Percentiles rank a stretch among this genome's conserved stretches.
phyloP scores from a whole-genome alignment of 306 rosid species.

The Dryas alaskensis region DNA sequence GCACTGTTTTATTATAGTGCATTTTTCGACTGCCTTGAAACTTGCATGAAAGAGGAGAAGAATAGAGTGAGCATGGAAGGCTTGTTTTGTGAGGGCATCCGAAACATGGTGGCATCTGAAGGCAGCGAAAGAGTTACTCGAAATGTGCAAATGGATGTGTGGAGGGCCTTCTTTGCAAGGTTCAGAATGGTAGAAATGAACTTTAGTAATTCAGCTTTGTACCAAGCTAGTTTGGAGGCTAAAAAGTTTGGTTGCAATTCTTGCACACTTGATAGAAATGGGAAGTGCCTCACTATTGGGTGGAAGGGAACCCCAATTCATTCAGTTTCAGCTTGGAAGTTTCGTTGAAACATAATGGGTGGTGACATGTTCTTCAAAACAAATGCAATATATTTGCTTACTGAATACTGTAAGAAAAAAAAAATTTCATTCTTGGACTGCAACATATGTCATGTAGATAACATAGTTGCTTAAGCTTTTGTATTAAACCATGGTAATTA shows the following conservation, averaged over 20 bases:
- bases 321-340: slow-evolving; percentile 76
- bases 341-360: slow-evolving; percentile 20
- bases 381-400: neutral
- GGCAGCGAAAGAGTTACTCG: slow-evolving; percentile 48
- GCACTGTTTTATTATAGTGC: slow-evolving; percentile 54
- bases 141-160: slow-evolving; percentile 62
- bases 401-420: neutral
- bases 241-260: slow-evolving; percentile 35
- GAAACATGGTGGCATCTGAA: slow-evolving; percentile 53
- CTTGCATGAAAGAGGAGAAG: slow-evolving; percentile 42
- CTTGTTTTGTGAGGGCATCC: slow-evolving; percentile 38
- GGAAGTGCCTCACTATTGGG: slow-evolving; percentile 43
- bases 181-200: slow-evolving; percentile 52
- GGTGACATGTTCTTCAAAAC: neutral
- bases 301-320: slow-evolving; percentile 78
- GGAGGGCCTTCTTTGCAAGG: slow-evolving; percentile 76
- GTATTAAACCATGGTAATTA: too few species aligned
- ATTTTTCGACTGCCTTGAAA: slow-evolving; percentile 48
- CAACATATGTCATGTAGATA: neutral
- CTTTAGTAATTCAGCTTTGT: slow-evolving; percentile 51
- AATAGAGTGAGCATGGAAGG: slow-evolving; percentile 35
- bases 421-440: neutral
- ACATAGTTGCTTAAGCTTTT: neutral
- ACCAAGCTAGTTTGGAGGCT: slow-evolving; percentile 57
- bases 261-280: slow-evolving; percentile 50